A percentile compares a stretch with the other conserved stretches of the same genome.
These are phyloP conservation scores for Linum tenue DNA, from an alignment of 345 rosid species.

Conservation along the genomic window DNA sequence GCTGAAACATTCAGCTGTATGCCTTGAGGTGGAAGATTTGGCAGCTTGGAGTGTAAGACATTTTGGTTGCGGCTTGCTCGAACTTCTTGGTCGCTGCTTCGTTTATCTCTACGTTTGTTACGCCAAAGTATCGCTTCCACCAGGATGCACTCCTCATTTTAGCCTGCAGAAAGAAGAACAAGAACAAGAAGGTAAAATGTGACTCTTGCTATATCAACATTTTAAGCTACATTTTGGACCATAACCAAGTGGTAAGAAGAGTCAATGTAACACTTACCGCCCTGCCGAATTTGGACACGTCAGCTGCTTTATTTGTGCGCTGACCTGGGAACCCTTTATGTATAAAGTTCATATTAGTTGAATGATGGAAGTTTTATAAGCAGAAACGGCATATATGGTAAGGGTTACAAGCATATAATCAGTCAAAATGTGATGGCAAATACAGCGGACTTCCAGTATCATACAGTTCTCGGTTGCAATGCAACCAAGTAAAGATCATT, in stretches of 20 bases:
- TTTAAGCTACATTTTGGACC: not conserved
- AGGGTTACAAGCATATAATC: too few relatives aligned
- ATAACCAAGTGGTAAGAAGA: not conserved
- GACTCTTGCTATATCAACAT: not conserved
- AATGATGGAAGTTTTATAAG: not conserved
- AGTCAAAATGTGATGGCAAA: too few relatives aligned
- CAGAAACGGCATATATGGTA: not conserved
- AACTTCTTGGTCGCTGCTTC: conserved; percentile 68
- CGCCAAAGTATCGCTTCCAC: conserved; percentile 72
- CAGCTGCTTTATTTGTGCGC: conserved; percentile 16
- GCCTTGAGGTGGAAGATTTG: conserved; percentile 81
- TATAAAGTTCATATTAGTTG: conserved; percentile 3
- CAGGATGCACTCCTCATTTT: conserved; percentile 83
- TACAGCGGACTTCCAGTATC: too few relatives aligned
- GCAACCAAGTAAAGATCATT: too few relatives aligned
- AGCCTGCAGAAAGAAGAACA: conserved; percentile 37
- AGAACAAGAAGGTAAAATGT: not conserved
- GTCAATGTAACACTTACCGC: conserved; percentile 14
- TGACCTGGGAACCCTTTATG: conserved; percentile 21
- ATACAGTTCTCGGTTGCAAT: too few relatives aligned
- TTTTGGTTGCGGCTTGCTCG: conserved; percentile 55
- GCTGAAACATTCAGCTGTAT: conserved; percentile 27
- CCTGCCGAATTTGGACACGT: conserved; percentile 23
- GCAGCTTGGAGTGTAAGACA: conserved; percentile 56
- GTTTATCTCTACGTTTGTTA: conserved; percentile 52